These are phyloP conservation scores for Aspergillus japonicus DNA, from an alignment of 2,329 filamentous ascomycete species.

Conservation along the genomic window DNA sequence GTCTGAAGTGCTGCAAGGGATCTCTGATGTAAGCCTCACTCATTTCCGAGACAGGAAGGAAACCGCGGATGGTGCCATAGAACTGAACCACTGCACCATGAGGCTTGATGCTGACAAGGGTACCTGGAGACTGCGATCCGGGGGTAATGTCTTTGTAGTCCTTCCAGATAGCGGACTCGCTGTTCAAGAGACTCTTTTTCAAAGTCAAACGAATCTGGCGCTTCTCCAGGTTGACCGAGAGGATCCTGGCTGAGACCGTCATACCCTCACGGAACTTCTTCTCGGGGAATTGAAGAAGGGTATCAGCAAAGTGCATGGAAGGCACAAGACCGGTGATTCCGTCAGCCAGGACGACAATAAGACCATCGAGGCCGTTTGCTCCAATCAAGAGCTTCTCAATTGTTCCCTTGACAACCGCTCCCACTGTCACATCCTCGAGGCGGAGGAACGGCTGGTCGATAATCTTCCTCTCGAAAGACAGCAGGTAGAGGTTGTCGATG, in stretches of 20 bases:
- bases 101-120: constrained; percentile 75
- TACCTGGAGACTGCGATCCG: constrained; percentile 79
- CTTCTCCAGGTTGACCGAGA: constrained; percentile 74
- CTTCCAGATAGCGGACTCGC: constrained; percentile 75
- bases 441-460: constrained; percentile 86
- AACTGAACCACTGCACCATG: constrained; percentile 89
- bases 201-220: constrained; percentile 81
- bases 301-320: constrained; percentile 83
- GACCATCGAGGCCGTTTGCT: constrained; percentile 71
- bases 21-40: constrained; percentile 94
- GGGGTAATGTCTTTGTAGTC: constrained; percentile 71
- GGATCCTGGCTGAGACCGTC: constrained; percentile 78
- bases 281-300: constrained; percentile 85
- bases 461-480: constrained; percentile 79
- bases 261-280: constrained; percentile 91
- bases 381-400: constrained; percentile 83
- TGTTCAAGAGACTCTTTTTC: constrained; percentile 93
- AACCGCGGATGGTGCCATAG: constrained; percentile 78
- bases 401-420: constrained; percentile 74
- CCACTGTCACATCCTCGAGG: constrained; percentile 84
- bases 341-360: constrained; percentile 81
- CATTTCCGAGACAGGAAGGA: constrained; percentile 93
- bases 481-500: constrained; percentile 78
- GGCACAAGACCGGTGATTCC: constrained; percentile 86
- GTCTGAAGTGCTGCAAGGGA: constrained; percentile 81